Percentiles rank a stretch among this genome's conserved stretches.
phyloP scores from a whole-genome alignment of 805 yeast species.

The Yamadazyma takamatsuzukensis region DNA sequence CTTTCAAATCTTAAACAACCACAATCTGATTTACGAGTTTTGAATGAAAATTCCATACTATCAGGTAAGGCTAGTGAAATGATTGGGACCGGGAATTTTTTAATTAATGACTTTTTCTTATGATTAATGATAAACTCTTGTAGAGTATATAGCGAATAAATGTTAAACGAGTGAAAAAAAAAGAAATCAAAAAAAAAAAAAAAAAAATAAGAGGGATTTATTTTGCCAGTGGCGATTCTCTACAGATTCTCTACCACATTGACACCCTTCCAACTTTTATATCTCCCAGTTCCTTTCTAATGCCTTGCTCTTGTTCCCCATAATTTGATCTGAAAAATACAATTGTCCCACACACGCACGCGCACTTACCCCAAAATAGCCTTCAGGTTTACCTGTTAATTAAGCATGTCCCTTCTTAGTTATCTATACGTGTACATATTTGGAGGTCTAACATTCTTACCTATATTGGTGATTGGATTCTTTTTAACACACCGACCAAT shows the following conservation, averaged over 20 bases:
- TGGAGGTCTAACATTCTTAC: conserved; percentile 83
- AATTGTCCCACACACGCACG: too few species aligned
- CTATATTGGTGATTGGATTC: conserved; percentile 43
- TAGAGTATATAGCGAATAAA: background rate
- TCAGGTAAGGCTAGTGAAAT: conserved; percentile 43
- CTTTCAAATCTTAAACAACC: conserved; percentile 24
- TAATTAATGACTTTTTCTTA: conserved; percentile 42
- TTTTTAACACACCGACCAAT: conserved; percentile 41
- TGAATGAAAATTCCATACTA: conserved; percentile 34
- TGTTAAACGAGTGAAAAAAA: background rate
- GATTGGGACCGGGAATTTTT: conserved; percentile 38
- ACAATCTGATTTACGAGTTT: conserved; percentile 24
- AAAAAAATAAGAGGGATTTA: background rate
- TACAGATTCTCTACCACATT: too few species aligned
- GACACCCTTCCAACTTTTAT: too few species aligned
- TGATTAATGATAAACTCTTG: conserved; percentile 12
- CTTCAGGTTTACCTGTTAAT: too few species aligned
- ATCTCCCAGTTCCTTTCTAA: too few species aligned
- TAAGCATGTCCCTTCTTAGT: conserved; percentile 12
- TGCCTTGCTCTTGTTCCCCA: too few species aligned
- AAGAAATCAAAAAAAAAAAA: too few species aligned
- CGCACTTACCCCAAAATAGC: conserved; percentile 1
- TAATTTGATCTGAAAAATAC: too few species aligned
- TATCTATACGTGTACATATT: conserved; percentile 51
- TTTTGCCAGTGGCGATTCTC: too few species aligned